These are phyloP conservation scores for Coniella lustricola DNA, from an alignment of 2,329 filamentous ascomycete species.

Conservation along the genomic window DNA sequence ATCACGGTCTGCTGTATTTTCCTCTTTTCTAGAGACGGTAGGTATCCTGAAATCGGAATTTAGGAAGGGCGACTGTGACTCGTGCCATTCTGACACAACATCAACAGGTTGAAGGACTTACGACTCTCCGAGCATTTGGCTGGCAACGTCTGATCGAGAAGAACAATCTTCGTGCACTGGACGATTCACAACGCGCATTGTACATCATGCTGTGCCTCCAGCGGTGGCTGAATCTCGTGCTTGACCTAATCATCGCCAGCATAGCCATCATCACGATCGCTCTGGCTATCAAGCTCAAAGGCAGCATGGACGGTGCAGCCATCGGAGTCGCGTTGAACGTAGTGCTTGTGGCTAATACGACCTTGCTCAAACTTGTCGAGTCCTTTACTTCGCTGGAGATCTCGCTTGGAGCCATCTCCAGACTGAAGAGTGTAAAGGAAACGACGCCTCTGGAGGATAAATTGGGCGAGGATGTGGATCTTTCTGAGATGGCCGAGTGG, in stretches of 20 bases:
- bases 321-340: constrained; percentile 31
- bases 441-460: constrained; percentile 19
- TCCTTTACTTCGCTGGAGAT: constrained; percentile 29
- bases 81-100: neutral
- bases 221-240: constrained; percentile 43
- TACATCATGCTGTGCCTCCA: constrained; percentile 45
- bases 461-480: neutral
- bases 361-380: constrained; percentile 27
- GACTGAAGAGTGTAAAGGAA: constrained; percentile 25
- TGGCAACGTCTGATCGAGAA: constrained; percentile 28
- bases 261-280: constrained; percentile 32
- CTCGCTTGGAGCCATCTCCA: constrained; percentile 28
- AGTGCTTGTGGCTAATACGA: constrained; percentile 28
- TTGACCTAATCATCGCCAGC: constrained; percentile 41
- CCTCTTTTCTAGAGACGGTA: constrained; percentile 33
- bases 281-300: constrained; percentile 20
- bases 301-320: constrained; percentile 22
- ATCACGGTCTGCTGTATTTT: constrained; percentile 40
- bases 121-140: constrained; percentile 41
- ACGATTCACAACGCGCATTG: constrained; percentile 40
- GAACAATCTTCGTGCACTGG: constrained; percentile 25
- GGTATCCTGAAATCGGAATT: neutral
- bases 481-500: constrained; percentile 18
- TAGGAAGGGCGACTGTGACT: constrained; percentile 10
- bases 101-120: neutral